Evolutionary conservation across 768 basidiomycete genomes (phyloP).

Genomic region (Pleurotus pulmonarius): DNA sequence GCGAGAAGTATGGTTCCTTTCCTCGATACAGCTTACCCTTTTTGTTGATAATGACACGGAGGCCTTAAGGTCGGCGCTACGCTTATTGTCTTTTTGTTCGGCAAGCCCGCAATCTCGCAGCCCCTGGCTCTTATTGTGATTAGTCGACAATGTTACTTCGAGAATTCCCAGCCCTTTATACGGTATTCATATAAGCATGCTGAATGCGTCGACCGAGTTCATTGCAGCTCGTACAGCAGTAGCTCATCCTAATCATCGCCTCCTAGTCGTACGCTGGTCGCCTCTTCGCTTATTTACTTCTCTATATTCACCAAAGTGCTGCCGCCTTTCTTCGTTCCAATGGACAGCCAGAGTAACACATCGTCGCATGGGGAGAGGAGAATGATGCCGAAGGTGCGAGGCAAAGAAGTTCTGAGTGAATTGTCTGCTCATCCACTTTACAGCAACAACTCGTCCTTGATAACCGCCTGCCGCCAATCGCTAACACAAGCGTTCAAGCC

Average conservation of each 20-base stretch:
- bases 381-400: neutral
- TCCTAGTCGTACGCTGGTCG: constrained; percentile 1
- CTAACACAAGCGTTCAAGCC: neutral
- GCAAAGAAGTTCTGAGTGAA: neutral
- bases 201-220: neutral
- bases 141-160: neutral
- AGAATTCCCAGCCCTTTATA: neutral
- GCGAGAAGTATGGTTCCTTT: no score
- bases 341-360: neutral
- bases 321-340: neutral
- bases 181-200: neutral
- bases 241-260: neutral
- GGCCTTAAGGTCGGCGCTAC: neutral
- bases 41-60: no score
- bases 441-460: neutral
- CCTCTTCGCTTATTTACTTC: neutral
- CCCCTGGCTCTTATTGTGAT: constrained; percentile 1
- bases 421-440: neutral
- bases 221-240: neutral
- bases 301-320: neutral
- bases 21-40: no score
- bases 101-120: neutral
- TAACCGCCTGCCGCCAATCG: constrained; percentile 1
- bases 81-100: neutral
- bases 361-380: neutral